These are phyloP conservation scores for Plectosphaerella sp. DNA, from an alignment of 2,329 filamentous ascomycete genomes.

Conservation along the genomic window DNA sequence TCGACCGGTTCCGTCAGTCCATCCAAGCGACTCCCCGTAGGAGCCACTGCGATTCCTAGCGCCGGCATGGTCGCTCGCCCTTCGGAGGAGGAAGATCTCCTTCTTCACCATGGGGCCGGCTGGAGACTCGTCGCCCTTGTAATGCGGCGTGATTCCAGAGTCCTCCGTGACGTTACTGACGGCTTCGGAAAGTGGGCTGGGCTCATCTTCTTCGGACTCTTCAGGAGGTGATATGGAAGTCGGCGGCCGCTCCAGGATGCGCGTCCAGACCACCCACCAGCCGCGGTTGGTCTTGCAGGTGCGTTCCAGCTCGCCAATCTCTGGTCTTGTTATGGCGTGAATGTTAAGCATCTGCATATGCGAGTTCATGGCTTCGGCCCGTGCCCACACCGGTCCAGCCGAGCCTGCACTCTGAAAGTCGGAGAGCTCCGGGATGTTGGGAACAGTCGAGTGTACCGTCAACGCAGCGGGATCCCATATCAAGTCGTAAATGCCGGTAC, in stretches of 20 bases:
- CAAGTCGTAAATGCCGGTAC: constrained; percentile 53
- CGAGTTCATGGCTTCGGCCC: constrained; percentile 59
- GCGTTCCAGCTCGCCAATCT: constrained; percentile 47
- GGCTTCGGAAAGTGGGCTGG: neutral
- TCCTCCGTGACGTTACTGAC: constrained; percentile 1
- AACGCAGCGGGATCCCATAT: constrained; percentile 55
- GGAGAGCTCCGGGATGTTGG: constrained; percentile 51
- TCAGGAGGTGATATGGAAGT: neutral
- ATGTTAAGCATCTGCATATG: constrained; percentile 60
- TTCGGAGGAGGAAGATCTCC: constrained; percentile 58
- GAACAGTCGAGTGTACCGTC: constrained; percentile 59
- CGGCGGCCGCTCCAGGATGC: constrained; percentile 38
- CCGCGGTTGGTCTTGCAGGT: constrained; percentile 63
- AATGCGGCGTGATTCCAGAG: neutral
- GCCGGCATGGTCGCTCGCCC: constrained; percentile 51
- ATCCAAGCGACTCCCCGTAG: constrained; percentile 31
- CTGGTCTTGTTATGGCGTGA: constrained; percentile 40
- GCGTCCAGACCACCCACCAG: constrained; percentile 68
- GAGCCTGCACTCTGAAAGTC: neutral
- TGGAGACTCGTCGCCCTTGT: neutral
- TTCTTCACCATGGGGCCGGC: constrained; percentile 32
- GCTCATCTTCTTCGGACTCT: neutral
- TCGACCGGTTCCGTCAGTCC: constrained; percentile 53
- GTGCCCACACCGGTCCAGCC: constrained; percentile 41
- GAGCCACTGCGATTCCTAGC: constrained; percentile 29